Evolutionary conservation across 164 flowering plant genomes (phyloP).

Genomic region (Umbellularia californica): DNA sequence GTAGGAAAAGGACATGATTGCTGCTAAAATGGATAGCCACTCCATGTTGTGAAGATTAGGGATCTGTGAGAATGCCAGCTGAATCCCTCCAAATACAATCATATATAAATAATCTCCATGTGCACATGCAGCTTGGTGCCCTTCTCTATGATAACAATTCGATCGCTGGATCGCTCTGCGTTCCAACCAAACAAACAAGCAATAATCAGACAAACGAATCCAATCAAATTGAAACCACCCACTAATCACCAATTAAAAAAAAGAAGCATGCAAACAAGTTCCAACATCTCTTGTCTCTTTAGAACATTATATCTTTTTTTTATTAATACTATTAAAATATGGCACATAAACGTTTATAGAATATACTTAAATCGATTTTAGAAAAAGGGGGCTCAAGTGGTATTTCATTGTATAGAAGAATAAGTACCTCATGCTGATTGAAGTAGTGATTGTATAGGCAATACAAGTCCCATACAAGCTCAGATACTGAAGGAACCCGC

Average conservation of each 20-base stretch:
- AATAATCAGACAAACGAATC: not conserved
- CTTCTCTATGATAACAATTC: slow-evolving; percentile 64
- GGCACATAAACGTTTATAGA: too few relatives aligned
- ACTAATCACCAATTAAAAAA: not conserved
- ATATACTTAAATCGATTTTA: too few relatives aligned
- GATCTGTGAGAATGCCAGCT: slow-evolving; percentile 61
- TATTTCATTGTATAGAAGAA: not conserved
- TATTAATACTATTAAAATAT: too few relatives aligned
- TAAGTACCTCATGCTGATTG: slow-evolving; percentile 34
- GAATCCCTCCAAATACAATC: slow-evolving; percentile 62
- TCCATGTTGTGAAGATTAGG: slow-evolving; percentile 64
- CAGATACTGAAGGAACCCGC: slow-evolving; percentile 42
- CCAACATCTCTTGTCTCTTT: not conserved
- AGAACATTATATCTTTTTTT: not conserved
- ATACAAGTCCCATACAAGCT: slow-evolving; percentile 37
- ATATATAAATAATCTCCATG: slow-evolving; percentile 40
- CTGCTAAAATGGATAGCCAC: slow-evolving; percentile 71
- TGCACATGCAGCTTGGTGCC: slow-evolving; percentile 52
- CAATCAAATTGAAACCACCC: not conserved
- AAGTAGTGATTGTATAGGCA: slow-evolving; percentile 36
- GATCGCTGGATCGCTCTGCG: slow-evolving; percentile 70
- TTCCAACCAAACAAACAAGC: not conserved
- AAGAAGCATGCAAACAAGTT: not conserved
- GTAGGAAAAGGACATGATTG: slow-evolving; percentile 70
- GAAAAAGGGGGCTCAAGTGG: not conserved